These are phyloP conservation scores for Taiwanofungus camphoratus DNA, from an alignment of 1,284 basidiomycete genomes.

Conservation along the genomic window DNA sequence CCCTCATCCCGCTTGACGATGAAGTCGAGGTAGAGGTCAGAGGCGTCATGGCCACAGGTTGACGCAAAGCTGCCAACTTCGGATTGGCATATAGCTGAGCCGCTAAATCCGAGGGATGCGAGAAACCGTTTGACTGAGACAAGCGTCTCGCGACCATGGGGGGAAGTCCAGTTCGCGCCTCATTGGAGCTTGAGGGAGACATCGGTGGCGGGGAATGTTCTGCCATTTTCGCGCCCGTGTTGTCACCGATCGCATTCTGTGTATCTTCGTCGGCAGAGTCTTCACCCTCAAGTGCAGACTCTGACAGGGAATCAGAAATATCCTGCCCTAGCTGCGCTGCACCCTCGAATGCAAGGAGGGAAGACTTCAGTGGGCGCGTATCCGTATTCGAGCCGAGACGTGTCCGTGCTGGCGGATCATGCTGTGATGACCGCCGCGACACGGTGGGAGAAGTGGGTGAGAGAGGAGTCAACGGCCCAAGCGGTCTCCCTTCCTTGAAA, in stretches of 20 bases:
- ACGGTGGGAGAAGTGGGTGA: slow-evolving; percentile 23
- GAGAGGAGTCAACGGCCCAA: slow-evolving; percentile 9
- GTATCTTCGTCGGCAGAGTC: slow-evolving; percentile 23
- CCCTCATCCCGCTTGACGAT: slow-evolving; percentile 14
- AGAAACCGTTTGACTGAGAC: slow-evolving; percentile 15
- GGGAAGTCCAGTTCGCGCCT: slow-evolving; percentile 11
- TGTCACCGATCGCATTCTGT: no score
- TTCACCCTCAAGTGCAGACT: slow-evolving; percentile 37
- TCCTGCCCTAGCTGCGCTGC: slow-evolving; percentile 26
- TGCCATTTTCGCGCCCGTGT: no score
- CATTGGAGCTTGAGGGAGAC: not conserved
- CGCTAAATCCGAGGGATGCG: slow-evolving; percentile 39
- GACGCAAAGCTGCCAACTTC: slow-evolving; percentile 46
- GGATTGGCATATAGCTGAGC: slow-evolving; percentile 48
- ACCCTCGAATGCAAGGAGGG: slow-evolving; percentile 20
- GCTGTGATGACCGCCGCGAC: slow-evolving; percentile 15
- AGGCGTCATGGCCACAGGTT: slow-evolving; percentile 28
- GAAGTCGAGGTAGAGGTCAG: slow-evolving; percentile 17
- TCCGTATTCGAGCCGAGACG: slow-evolving; percentile 23
- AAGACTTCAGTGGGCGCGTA: slow-evolving; percentile 16
- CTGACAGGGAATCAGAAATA: slow-evolving; percentile 35
- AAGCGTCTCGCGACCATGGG: slow-evolving; percentile 11
- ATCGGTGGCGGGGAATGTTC: not conserved
- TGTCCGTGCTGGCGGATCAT: slow-evolving; percentile 16
- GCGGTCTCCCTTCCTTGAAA: slow-evolving; percentile 11